Evolutionary conservation across 108 stramenopile species (phyloP).

Genomic region (Parmales sp.): DNA sequence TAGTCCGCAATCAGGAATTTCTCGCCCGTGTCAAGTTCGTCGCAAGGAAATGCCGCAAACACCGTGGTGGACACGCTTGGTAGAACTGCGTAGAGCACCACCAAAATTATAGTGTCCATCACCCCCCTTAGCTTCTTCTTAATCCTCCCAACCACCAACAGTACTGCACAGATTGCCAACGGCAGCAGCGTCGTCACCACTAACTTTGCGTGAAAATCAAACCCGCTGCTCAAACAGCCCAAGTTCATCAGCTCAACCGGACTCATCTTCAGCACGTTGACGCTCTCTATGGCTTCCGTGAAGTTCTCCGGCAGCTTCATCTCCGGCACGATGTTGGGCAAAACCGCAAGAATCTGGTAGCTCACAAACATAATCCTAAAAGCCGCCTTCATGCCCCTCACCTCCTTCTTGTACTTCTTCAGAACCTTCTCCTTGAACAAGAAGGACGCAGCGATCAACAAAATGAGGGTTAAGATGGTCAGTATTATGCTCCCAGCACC

Average conservation of each 20-base stretch:
- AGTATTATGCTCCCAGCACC: background rate
- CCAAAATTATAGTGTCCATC: slow-evolving; percentile 15
- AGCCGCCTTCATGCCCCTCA: background rate
- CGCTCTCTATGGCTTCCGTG: background rate
- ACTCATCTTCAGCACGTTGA: background rate
- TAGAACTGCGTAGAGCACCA: slow-evolving; percentile 14
- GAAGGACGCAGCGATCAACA: background rate
- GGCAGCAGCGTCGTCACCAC: background rate
- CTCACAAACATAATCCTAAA: background rate
- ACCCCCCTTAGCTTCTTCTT: too few relatives aligned
- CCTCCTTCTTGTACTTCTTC: background rate
- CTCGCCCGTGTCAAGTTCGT: slow-evolving; percentile 15
- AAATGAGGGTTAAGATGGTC: background rate
- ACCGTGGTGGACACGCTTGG: slow-evolving; percentile 13
- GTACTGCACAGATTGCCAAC: background rate
- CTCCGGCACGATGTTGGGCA: background rate
- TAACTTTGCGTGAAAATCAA: background rate
- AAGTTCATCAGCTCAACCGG: background rate
- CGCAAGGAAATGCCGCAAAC: slow-evolving; percentile 22
- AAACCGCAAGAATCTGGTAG: background rate
- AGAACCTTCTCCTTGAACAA: background rate
- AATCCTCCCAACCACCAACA: too few relatives aligned
- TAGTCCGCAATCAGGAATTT: slow-evolving; percentile 21
- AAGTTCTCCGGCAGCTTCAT: background rate
- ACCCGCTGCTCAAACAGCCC: background rate